Conservation (phyloP, 2,329 filamentous ascomycete genomes). For the Aureobasidium sp. region DNA sequence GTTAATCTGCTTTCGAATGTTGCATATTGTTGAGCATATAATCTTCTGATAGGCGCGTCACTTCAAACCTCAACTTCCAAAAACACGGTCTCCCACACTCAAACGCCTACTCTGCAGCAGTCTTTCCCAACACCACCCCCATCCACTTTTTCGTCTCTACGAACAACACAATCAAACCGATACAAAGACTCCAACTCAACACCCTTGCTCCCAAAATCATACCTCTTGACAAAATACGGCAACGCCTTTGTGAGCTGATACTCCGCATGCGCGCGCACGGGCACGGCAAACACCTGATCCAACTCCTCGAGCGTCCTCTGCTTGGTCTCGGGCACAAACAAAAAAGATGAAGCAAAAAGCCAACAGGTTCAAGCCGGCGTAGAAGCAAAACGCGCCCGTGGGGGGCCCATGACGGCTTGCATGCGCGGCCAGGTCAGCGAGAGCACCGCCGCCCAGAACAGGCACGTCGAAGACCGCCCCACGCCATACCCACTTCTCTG, state of each 20-base stretch:
- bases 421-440: conserved; percentile 45
- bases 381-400: conserved; percentile 55
- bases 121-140: too few species aligned
- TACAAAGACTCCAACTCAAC: too few species aligned
- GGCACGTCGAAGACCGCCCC: conserved; percentile 35
- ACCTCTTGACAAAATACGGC: conserved; percentile 44
- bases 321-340: conserved; percentile 47
- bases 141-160: too few species aligned
- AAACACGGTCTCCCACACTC: too few species aligned
- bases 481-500: conserved; percentile 27
- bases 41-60: too few species aligned
- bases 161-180: too few species aligned
- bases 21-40: too few species aligned
- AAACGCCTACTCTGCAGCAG: too few species aligned
- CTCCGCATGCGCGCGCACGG: conserved; percentile 32
- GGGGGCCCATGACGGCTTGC: conserved; percentile 41
- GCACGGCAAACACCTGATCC: conserved; percentile 47
- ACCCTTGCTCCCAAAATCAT: too few species aligned
- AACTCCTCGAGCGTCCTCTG: conserved; percentile 43
- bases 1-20: too few species aligned
- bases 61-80: too few species aligned
- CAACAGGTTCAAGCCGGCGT: conserved; percentile 54
- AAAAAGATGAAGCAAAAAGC: conserved; percentile 59
- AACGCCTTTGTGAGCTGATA: conserved; percentile 33
- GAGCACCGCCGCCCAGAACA: conserved; percentile 45